Evolutionary conservation across 192 early-diverging fungal genomes (phyloP), one percentile per base, ranked within the genome.

Genomic region (Diversispora epigaea): DNA sequence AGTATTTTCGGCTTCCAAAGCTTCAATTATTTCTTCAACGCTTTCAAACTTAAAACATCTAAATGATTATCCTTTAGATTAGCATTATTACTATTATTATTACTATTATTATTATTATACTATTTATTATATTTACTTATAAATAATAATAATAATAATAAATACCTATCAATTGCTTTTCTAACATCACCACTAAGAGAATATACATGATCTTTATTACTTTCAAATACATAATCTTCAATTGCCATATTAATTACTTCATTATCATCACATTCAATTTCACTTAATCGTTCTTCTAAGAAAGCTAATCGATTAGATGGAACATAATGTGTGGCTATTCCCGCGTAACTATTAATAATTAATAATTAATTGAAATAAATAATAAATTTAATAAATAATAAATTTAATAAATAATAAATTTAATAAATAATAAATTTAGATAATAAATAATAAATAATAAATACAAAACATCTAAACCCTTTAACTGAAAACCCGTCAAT

Each of bases 271-370:
- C 91, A 85, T 50, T 92, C 93, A 25, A 98, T 77, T 72, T 94
- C 94, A 69, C 89, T 84, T 68, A 99, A 80, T 6, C 93, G 89
- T 69, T 91, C 82, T 79, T 95, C 89, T 63, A 99, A 86, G 12
- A 89, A 79, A 0, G 89, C 86, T 49, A 98, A 77, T 9, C 95
- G 90, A 73, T 90, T 89, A 6, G 92, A 92, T 15, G 96, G 95
- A 25, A 99, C 92, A 79, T 89, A 98, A 81, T 99, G 96, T 41
- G 98, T 96, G 32, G 94, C 98, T 81, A 99, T 92, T 40, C 98
- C 96, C 6, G 96, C 89, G 73, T 90, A 83, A 62, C 88, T 91
- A 82, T 19, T 56, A 76, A 32, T 32, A 32, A 32, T 32, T 8
- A 64, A 45, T 60, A 5, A 10, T 17, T 9, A 55, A 3, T 41